Evolutionary conservation across 2,329 filamentous ascomycete genomes (phyloP).

Genomic region (Lojkania enalia): DNA sequence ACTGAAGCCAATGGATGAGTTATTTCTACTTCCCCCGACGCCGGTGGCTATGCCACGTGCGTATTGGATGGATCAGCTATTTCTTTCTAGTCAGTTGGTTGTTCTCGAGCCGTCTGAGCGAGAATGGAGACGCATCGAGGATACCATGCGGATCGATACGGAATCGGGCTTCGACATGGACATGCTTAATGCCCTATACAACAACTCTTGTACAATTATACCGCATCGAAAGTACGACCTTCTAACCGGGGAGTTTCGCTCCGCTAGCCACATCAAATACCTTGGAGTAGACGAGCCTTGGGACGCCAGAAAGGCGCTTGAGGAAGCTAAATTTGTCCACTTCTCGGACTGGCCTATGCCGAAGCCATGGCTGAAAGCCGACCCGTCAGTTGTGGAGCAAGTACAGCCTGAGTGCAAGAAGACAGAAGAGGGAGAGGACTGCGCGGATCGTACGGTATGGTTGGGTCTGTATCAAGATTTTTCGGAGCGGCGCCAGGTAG

Average conservation of each 20-base stretch:
- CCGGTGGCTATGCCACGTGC: conserved; percentile 69
- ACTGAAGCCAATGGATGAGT: conserved; percentile 66
- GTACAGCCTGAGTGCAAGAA: conserved; percentile 1
- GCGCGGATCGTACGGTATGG: conserved; percentile 2
- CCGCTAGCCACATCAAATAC: conserved; percentile 52
- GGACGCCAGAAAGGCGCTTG: conserved; percentile 57
- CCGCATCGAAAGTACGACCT: conserved; percentile 64
- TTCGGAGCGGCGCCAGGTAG: conserved; percentile 2
- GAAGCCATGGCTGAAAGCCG: conserved; percentile 2
- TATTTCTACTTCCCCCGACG: conserved; percentile 64
- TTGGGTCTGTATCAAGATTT: background rate
- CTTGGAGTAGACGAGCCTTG: conserved; percentile 54
- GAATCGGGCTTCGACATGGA: conserved; percentile 61
- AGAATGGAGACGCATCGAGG: conserved; percentile 49
- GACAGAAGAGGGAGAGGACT: background rate
- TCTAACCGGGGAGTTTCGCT: conserved; percentile 62
- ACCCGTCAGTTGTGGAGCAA: background rate
- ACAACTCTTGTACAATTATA: conserved; percentile 57
- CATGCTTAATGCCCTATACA: conserved; percentile 62
- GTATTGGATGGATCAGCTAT: conserved; percentile 61
- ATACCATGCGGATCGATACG: conserved; percentile 15
- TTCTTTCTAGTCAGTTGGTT: conserved; percentile 61
- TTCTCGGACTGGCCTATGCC: conserved; percentile 51
- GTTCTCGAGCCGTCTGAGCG: conserved; percentile 59
- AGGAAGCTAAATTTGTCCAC: conserved; percentile 65